Percentiles rank a stretch among this genome's conserved stretches.
Evolutionary conservation across 192 early-diverging fungal genomes (phyloP).

Genomic region (Lobosporangium transversale): DNA sequence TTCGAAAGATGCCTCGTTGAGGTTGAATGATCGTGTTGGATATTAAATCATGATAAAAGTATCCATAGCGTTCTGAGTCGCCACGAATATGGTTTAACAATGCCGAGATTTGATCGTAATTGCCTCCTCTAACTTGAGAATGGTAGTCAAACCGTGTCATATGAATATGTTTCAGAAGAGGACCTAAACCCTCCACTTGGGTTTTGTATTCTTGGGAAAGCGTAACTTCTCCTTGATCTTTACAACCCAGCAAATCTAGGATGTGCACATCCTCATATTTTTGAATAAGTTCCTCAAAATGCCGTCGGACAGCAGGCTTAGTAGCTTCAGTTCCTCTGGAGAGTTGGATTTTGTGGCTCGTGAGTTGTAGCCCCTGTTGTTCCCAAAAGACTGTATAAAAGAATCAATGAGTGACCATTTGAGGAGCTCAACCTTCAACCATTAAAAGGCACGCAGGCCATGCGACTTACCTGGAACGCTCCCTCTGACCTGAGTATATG

Average conservation of each 20-base stretch:
- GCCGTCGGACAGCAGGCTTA: constrained; percentile 80
- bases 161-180: constrained; percentile 56
- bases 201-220: constrained; percentile 75
- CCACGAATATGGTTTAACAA: constrained; percentile 66
- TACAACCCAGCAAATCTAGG: constrained; percentile 81
- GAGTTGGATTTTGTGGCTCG: constrained; percentile 86
- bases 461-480: constrained; percentile 71
- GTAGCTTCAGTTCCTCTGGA: constrained; percentile 84
- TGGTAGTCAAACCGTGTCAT: constrained; percentile 90
- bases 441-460: no score
- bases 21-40: constrained; percentile 63
- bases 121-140: constrained; percentile 77
- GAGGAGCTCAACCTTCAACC: no score
- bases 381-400: constrained; percentile 89
- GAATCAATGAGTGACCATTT: not conserved
- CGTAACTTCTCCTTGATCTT: constrained; percentile 74
- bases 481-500: constrained; percentile 88
- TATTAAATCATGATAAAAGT: constrained; percentile 73
- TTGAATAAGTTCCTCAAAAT: constrained; percentile 76
- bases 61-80: constrained; percentile 69
- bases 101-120: constrained; percentile 75
- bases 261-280: constrained; percentile 82
- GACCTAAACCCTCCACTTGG: constrained; percentile 53
- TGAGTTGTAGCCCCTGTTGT: constrained; percentile 87
- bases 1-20: constrained; percentile 89